Percentiles rank a stretch among this genome's conserved stretches.
These are phyloP conservation scores for Hypoxylon sp. DNA, from an alignment of 2,329 filamentous ascomycete genomes.

Conservation along the genomic window DNA sequence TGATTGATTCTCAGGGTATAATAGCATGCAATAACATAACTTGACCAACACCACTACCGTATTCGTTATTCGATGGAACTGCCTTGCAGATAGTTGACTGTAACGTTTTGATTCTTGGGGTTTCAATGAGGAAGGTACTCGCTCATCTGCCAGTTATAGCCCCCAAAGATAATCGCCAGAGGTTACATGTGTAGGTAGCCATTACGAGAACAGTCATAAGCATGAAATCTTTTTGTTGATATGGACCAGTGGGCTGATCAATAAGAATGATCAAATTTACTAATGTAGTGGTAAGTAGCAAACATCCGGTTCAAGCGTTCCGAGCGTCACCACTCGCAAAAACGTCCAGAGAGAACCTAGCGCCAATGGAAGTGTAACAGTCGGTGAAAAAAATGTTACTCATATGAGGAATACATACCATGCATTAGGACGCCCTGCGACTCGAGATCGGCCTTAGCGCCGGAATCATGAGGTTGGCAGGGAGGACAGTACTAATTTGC, in stretches of 20 bases:
- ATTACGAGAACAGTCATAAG: not conserved
- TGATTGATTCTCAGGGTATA: slow-evolving; percentile 6
- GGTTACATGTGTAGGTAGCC: not conserved
- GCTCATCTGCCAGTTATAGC: not conserved
- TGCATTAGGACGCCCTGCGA: slow-evolving; percentile 22
- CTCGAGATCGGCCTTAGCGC: slow-evolving; percentile 8
- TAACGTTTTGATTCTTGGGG: not conserved
- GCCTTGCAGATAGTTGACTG: slow-evolving; percentile 9
- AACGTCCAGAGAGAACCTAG: not conserved
- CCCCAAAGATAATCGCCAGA: not conserved
- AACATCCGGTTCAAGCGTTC: not conserved
- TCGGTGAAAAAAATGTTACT: not conserved
- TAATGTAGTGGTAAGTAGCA: slow-evolving; percentile 10
- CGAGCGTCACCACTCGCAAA: not conserved
- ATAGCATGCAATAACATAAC: slow-evolving; percentile 21
- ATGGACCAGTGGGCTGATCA: not conserved
- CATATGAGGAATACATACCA: not conserved
- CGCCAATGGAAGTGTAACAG: not conserved
- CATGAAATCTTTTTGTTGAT: not conserved
- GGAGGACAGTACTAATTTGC: slow-evolving; percentile 3
- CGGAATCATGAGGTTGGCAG: not conserved
- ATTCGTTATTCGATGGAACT: not conserved
- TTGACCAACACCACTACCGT: not conserved
- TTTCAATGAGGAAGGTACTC: not conserved
- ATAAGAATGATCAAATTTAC: not conserved